These are phyloP conservation scores for Colletotrichum truncatum DNA, from an alignment of 2,329 filamentous ascomycete genomes.

Conservation along the genomic window DNA sequence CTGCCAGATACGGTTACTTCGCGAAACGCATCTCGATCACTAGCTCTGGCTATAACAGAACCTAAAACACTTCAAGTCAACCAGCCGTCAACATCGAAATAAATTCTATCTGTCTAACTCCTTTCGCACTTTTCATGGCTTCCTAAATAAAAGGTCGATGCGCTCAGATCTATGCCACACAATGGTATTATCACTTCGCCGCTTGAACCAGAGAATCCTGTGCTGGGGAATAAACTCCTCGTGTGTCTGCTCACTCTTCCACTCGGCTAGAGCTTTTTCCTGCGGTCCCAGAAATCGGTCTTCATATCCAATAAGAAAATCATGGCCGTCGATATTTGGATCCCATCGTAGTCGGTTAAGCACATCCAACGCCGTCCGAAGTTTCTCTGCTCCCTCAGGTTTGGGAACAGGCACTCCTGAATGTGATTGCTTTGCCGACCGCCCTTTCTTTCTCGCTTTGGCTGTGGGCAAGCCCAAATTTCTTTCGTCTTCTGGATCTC, in stretches of 20 bases:
- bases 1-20: too few relatives aligned
- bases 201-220: slow-evolving; percentile 69
- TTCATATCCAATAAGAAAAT: slow-evolving; percentile 69
- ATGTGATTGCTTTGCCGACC: slow-evolving; percentile 13
- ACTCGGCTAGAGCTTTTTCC: slow-evolving; percentile 63
- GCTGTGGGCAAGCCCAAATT: background rate
- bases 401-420: slow-evolving; percentile 32
- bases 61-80: too few relatives aligned
- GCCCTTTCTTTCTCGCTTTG: slow-evolving; percentile 31
- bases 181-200: slow-evolving; percentile 56
- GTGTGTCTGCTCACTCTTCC: slow-evolving; percentile 70
- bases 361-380: slow-evolving; percentile 66
- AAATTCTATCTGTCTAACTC: too few relatives aligned
- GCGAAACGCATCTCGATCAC: too few relatives aligned
- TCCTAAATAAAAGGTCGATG: slow-evolving; percentile 53
- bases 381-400: slow-evolving; percentile 51
- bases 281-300: slow-evolving; percentile 65
- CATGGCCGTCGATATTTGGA: slow-evolving; percentile 56
- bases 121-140: background rate
- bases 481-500: too few relatives aligned
- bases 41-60: too few relatives aligned
- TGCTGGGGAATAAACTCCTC: slow-evolving; percentile 75
- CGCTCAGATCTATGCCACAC: slow-evolving; percentile 67
- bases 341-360: slow-evolving; percentile 70
- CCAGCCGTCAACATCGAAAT: too few relatives aligned